Percentiles rank a stretch among this genome's conserved stretches.
These are phyloP conservation scores for Aegilops tauschii DNA, from an alignment of 176 grass and related monocot species.

Conservation along the genomic window DNA sequence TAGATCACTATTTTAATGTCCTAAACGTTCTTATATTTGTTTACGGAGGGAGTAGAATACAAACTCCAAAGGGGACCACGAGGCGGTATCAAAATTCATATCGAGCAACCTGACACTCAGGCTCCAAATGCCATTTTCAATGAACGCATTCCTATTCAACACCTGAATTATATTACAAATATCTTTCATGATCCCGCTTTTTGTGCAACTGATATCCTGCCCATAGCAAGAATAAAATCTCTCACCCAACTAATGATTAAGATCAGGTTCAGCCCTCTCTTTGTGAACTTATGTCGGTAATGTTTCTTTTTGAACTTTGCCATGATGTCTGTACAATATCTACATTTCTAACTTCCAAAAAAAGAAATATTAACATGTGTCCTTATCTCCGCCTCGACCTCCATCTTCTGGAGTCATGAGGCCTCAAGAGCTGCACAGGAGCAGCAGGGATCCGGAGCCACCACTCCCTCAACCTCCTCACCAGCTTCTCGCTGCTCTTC, in stretches of 20 bases:
- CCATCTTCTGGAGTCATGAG: slow-evolving; percentile 43
- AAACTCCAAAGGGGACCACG: too few species aligned
- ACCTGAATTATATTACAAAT: neutral
- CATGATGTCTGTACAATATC: neutral
- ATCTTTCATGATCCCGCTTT: neutral
- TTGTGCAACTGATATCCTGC: neutral
- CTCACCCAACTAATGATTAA: neutral
- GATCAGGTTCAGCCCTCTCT: neutral
- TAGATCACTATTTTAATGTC: too few species aligned
- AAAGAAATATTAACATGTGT: neutral
- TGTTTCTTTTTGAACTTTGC: neutral
- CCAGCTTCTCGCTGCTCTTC: slow-evolving; percentile 82
- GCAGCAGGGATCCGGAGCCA: slow-evolving; percentile 85
- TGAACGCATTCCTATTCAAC: neutral
- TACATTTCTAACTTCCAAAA: neutral
- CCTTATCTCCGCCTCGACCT: slow-evolving; percentile 33
- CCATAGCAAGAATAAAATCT: neutral
- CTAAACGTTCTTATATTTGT: too few species aligned
- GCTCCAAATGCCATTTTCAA: neutral
- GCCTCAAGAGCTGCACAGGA: slow-evolving; percentile 60
- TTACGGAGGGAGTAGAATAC: neutral
- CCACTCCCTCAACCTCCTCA: slow-evolving; percentile 81
- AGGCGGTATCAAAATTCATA: neutral
- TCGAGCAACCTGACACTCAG: neutral
- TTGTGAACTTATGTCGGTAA: neutral